phyloP scores from a whole-genome alignment of 495 filamentous ascomycete species.

The Annulohypoxylon maeteangense region DNA sequence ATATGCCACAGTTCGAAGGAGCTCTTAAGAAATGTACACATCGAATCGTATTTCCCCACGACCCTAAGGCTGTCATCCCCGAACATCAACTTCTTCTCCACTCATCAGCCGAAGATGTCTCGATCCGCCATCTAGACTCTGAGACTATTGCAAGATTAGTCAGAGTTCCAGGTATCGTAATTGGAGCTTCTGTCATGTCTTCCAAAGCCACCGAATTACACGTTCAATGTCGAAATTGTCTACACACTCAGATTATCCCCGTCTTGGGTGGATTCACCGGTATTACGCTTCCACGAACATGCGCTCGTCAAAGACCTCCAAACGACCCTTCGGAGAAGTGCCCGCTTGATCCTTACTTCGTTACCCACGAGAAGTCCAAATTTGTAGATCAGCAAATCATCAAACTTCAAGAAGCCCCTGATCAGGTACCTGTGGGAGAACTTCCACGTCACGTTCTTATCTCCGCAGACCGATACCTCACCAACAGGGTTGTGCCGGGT shows the following conservation, averaged over 20 bases:
- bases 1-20: conserved; percentile 76
- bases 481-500: conserved; percentile 95
- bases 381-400: conserved; percentile 99
- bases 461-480: conserved; percentile 93
- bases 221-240: conserved; percentile 91
- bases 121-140: conserved; percentile 93
- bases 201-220: conserved; percentile 90
- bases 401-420: conserved; percentile 97
- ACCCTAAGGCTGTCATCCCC: conserved; percentile 75
- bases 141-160: conserved; percentile 94
- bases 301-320: conserved; percentile 67
- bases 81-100: conserved; percentile 97
- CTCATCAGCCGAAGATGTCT: conserved; percentile 87
- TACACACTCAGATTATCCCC: conserved; percentile 73
- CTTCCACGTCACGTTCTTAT: conserved; percentile 94
- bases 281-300: conserved; percentile 82
- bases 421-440: conserved; percentile 97
- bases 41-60: conserved; percentile 83
- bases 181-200: conserved; percentile 94
- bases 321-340: conserved; percentile 74
- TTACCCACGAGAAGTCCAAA: conserved; percentile 91
- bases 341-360: conserved; percentile 93
- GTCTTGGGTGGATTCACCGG: conserved; percentile 88
- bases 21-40: conserved; percentile 92
- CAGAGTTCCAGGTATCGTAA: conserved; percentile 95